These are phyloP conservation scores for Ligustrum vulgare DNA, from an alignment of 257 asterid species.

Conservation along the genomic window DNA sequence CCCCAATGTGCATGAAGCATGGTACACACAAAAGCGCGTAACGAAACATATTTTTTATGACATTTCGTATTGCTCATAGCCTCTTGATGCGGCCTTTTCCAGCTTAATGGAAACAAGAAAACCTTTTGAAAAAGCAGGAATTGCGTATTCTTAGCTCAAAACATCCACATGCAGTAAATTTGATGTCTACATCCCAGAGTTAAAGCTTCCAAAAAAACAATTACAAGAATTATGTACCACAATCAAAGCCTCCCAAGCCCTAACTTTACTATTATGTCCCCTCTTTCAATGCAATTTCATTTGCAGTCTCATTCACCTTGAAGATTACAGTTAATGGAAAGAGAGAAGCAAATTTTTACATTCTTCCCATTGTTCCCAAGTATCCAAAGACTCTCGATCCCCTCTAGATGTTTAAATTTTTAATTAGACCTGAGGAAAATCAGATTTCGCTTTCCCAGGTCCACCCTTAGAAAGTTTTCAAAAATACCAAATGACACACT, in stretches of 20 bases:
- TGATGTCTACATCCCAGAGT: background rate
- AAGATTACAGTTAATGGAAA: background rate
- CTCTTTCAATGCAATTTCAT: background rate
- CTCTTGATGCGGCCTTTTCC: background rate
- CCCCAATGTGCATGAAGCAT: background rate
- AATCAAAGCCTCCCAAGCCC: background rate
- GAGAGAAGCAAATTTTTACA: background rate
- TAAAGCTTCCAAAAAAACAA: background rate
- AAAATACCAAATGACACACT: background rate
- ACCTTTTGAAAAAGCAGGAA: background rate
- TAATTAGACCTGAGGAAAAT: background rate
- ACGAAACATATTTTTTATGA: background rate
- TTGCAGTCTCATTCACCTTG: background rate
- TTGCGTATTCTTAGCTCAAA: background rate
- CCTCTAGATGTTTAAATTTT: background rate
- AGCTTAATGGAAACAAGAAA: background rate
- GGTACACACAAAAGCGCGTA: background rate
- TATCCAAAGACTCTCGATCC: background rate
- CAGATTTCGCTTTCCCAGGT: background rate
- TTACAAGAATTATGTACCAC: conserved; percentile 5
- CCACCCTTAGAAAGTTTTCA: background rate
- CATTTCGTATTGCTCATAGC: background rate
- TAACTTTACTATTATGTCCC: background rate
- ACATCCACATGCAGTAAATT: background rate
- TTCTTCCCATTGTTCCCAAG: background rate